phyloP scores from a whole-genome alignment of 2,329 filamentous ascomycete genomes.

The Colletotrichum tofieldiae region DNA sequence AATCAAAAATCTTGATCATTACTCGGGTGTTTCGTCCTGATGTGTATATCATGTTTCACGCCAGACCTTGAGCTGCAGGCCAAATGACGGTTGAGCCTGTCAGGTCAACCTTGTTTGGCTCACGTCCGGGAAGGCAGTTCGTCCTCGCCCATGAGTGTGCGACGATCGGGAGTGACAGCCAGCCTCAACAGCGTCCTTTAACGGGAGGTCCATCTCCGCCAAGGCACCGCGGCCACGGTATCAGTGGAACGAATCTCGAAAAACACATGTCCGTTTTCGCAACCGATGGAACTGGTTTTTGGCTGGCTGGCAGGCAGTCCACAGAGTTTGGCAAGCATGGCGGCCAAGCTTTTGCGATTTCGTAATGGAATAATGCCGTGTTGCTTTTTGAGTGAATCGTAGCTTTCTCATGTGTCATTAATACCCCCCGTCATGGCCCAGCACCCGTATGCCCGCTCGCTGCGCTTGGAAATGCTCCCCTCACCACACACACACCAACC shows the following conservation, averaged over 20 bases:
- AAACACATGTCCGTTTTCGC: too few relatives aligned
- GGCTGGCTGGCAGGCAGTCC: not conserved
- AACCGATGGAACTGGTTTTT: not conserved
- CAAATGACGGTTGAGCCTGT: too few relatives aligned
- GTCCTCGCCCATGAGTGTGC: not conserved
- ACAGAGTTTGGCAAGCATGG: not conserved
- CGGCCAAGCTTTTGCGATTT: conserved; percentile 6
- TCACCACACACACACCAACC: conserved; percentile 6
- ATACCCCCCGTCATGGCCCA: not conserved
- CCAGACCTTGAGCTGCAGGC: too few relatives aligned
- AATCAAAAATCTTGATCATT: conserved; percentile 36
- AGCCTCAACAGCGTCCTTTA: too few relatives aligned
- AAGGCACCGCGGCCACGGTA: not conserved
- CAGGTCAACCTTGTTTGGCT: not conserved
- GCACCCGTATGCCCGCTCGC: not conserved
- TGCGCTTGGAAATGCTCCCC: conserved; percentile 11
- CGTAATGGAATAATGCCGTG: not conserved
- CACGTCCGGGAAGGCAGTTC: not conserved
- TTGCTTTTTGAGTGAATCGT: conserved; percentile 31
- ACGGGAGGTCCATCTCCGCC: not conserved
- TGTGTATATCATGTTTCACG: not conserved
- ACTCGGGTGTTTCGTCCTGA: not conserved
- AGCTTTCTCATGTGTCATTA: conserved; percentile 30
- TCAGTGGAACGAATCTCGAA: not conserved
- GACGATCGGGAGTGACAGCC: not conserved